A percentile compares a stretch with the other conserved stretches of the same genome.
phyloP scores from a whole-genome alignment of 805 yeast species.

The Metschnikowia lachancei region DNA sequence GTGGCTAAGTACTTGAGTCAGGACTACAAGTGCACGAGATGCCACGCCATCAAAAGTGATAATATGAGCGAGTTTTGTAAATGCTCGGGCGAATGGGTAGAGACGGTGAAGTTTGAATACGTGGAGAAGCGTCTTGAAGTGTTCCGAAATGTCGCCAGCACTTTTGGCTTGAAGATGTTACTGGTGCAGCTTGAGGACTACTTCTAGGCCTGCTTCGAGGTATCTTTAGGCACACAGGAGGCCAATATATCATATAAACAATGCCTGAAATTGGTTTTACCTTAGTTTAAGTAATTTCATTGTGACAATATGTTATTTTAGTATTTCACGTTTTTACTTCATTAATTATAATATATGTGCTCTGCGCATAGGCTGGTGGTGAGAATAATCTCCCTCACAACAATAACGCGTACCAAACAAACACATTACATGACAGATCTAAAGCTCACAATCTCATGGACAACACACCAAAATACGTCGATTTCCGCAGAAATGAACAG shows the following conservation, averaged over 20 bases:
- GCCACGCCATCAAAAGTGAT: conserved; percentile 63
- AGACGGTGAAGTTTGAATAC: conserved; percentile 46
- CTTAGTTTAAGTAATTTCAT: too few species aligned
- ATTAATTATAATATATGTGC: too few species aligned
- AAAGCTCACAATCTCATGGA: background rate
- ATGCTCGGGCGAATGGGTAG: conserved; percentile 86
- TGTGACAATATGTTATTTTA: too few species aligned
- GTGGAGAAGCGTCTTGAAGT: conserved; percentile 46
- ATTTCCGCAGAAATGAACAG: conserved; percentile 31
- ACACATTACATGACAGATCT: background rate
- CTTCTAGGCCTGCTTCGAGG: conserved; percentile 1
- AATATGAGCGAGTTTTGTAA: conserved; percentile 72
- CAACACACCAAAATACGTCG: conserved; percentile 6
- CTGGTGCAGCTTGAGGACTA: conserved; percentile 32
- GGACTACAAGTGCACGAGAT: conserved; percentile 77
- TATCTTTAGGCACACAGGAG: too few species aligned
- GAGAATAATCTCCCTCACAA: too few species aligned
- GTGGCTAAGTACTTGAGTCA: conserved; percentile 68
- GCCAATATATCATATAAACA: too few species aligned
- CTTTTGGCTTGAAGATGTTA: conserved; percentile 59
- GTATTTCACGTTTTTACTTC: too few species aligned
- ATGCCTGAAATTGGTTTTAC: too few species aligned
- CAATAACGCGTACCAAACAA: too few species aligned
- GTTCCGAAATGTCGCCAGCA: conserved; percentile 57
- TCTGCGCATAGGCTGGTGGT: too few species aligned